Conservation (phyloP, 2,329 filamentous ascomycete genomes). For the Clarireedia monteithiana region DNA sequence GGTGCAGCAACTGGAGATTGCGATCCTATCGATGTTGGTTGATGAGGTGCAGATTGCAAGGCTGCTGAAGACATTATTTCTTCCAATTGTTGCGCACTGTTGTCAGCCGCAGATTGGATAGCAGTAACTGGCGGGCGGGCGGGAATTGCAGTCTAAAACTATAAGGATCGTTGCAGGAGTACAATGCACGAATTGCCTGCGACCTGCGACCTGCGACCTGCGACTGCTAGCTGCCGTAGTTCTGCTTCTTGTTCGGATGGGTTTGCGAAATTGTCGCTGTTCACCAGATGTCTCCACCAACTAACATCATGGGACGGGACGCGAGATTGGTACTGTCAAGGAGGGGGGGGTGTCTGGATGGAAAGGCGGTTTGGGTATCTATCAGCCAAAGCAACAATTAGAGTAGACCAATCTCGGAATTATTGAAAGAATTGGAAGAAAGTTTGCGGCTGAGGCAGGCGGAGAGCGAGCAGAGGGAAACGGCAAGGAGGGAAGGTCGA, state of each 20-base stretch:
- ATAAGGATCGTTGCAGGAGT: conserved; percentile 2
- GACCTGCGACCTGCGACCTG: too few species aligned
- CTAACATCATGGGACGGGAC: conserved; percentile 38
- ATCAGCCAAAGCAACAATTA: not conserved
- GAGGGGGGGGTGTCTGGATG: not conserved
- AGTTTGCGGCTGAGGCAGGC: conserved; percentile 9
- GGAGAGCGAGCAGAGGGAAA: not conserved
- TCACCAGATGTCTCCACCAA: conserved; percentile 34
- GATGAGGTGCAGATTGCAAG: conserved; percentile 52
- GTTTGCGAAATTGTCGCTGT: conserved; percentile 25
- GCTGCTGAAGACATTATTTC: conserved; percentile 56
- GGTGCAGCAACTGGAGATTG: conserved; percentile 41
- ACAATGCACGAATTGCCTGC: not conserved
- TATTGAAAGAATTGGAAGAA: conserved; percentile 8
- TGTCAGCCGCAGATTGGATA: conserved; percentile 10
- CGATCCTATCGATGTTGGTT: conserved; percentile 38
- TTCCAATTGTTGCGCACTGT: conserved; percentile 12
- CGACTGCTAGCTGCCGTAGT: too few species aligned
- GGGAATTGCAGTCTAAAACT: not conserved
- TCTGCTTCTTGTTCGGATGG: not conserved
- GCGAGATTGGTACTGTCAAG: not conserved
- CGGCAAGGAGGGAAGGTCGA: not conserved
- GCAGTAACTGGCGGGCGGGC: conserved; percentile 3
- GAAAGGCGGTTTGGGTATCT: not conserved
- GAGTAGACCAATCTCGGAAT: not conserved